Conservation (phyloP, 768 basidiomycete species). For the Hemileccinum rubropunctum region DNA sequence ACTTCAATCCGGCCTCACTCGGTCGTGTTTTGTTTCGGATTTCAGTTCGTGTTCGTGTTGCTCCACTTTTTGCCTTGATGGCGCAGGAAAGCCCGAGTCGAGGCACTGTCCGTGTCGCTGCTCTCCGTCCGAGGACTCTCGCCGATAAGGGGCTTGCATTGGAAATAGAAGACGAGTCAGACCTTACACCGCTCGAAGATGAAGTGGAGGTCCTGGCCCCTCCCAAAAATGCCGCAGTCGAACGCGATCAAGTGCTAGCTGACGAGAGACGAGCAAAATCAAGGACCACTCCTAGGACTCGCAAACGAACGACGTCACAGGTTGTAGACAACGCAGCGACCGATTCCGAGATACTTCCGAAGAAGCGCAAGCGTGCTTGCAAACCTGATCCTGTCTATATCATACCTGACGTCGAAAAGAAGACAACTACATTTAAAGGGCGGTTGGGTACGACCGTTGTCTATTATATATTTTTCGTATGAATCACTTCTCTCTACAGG, state of each 20-base stretch:
- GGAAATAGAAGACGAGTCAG: slow-evolving; percentile 5
- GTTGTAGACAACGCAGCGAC: slow-evolving; percentile 6
- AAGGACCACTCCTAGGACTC: slow-evolving; percentile 1
- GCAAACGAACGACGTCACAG: slow-evolving; percentile 12
- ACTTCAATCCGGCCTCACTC: no score
- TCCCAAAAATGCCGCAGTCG: no score
- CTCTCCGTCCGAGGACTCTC: no score
- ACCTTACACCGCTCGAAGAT: slow-evolving; percentile 17
- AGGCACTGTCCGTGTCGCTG: no score
- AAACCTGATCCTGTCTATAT: slow-evolving; percentile 55
- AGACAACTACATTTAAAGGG: slow-evolving; percentile 68
- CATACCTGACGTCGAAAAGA: slow-evolving; percentile 70
- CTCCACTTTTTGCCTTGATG: no score
- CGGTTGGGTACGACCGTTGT: slow-evolving; percentile 41
- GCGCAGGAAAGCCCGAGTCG: no score
- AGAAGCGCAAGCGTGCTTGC: slow-evolving; percentile 30
- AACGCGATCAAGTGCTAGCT: not conserved
- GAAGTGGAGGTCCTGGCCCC: not conserved
- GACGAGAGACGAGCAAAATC: not conserved
- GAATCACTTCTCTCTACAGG: slow-evolving; percentile 33
- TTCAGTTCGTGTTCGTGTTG: no score
- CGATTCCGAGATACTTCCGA: slow-evolving; percentile 9
- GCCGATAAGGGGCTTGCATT: no score
- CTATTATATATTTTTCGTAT: not conserved
- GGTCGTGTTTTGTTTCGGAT: no score